These are phyloP conservation scores for Thymus quinquecostatus DNA, from an alignment of 257 asterid genomes.

Conservation along the genomic window DNA sequence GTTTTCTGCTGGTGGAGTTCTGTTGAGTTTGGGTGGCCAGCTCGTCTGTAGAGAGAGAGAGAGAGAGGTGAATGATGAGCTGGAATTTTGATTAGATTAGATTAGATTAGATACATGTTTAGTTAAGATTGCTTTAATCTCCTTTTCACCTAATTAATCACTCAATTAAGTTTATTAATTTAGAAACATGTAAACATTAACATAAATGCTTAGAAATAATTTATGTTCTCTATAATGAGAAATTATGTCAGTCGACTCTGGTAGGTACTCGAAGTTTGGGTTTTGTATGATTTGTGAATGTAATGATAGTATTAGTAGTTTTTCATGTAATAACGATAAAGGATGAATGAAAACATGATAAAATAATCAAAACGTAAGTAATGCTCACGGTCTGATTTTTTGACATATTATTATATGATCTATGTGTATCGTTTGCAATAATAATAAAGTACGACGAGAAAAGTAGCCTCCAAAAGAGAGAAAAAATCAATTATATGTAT, in stretches of 20 bases:
- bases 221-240: too few species aligned
- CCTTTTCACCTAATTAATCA: background rate
- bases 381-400: too few species aligned
- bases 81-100: conserved; percentile 13
- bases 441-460: background rate
- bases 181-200: too few species aligned
- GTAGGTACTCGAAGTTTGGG: too few species aligned
- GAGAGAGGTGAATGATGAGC: conserved; percentile 17
- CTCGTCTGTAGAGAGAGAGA: conserved; percentile 33
- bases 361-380: too few species aligned
- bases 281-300: too few species aligned
- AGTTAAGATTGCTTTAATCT: background rate
- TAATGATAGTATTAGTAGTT: too few species aligned
- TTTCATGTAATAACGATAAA: too few species aligned
- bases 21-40: conserved; percentile 45
- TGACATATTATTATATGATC: too few species aligned
- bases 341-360: too few species aligned
- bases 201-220: too few species aligned
- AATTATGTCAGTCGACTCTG: too few species aligned
- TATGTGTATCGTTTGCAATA: background rate
- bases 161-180: background rate
- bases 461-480: background rate
- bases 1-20: conserved; percentile 31
- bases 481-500: background rate
- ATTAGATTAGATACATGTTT: background rate